phyloP scores from a whole-genome alignment of 2,329 filamentous ascomycete genomes.

The Trichoderma simmonsii region DNA sequence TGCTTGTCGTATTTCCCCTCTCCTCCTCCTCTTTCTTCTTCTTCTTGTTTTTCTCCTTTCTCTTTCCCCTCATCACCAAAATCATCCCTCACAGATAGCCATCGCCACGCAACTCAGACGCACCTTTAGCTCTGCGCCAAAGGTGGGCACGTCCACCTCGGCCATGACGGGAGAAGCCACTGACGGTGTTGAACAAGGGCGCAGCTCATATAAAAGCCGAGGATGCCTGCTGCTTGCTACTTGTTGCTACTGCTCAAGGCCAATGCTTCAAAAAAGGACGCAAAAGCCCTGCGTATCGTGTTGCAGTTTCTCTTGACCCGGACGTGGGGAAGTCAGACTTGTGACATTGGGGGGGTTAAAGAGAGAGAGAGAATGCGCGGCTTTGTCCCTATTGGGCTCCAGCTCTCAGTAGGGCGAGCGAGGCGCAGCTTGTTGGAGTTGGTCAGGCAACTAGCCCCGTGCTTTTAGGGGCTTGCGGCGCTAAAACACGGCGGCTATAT shows the following conservation, averaged over 20 bases:
- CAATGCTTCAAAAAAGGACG: not conserved
- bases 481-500: not conserved
- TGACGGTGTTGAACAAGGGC: not conserved
- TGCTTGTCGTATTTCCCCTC: not conserved
- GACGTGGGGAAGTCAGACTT: conserved; percentile 12
- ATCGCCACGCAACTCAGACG: conserved; percentile 23
- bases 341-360: not conserved
- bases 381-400: conserved; percentile 11
- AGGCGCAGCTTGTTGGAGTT: conserved; percentile 17
- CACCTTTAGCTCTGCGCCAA: conserved; percentile 94
- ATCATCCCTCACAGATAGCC: not conserved
- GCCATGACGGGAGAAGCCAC: conserved; percentile 55
- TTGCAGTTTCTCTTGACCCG: not conserved
- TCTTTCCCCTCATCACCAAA: not conserved
- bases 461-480: conserved; percentile 1
- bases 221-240: not conserved
- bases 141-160: conserved; percentile 80
- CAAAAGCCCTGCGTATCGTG: not conserved
- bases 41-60: not conserved
- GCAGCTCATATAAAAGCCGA: conserved; percentile 13
- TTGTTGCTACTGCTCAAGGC: not conserved
- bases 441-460: conserved; percentile 8
- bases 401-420: not conserved
- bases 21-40: not conserved
- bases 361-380: conserved; percentile 13